Evolutionary conservation across 768 basidiomycete species (phyloP).

Genomic region (Leccinum obscurum): DNA sequence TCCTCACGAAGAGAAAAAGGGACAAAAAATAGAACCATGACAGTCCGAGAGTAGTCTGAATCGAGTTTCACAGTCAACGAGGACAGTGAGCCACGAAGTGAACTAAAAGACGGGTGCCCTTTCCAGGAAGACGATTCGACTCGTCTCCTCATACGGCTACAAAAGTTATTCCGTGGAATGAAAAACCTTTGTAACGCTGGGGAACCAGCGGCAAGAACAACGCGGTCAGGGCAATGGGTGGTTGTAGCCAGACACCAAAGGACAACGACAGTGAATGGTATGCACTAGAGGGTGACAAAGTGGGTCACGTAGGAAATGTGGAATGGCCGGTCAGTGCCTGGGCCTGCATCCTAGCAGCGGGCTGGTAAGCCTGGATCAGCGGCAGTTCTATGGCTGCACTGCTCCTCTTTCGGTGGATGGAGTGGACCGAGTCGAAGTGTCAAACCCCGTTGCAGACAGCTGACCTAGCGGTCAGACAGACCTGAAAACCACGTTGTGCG

Average conservation of each 20-base stretch:
- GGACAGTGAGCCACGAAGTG: constrained; percentile 28
- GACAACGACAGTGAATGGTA: not conserved
- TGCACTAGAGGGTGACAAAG: constrained; percentile 12
- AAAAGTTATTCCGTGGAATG: not conserved
- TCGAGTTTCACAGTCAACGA: constrained; percentile 28
- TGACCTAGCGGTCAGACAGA: rapidly evolving
- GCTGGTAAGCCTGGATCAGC: not conserved
- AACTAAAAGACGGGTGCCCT: constrained; percentile 25
- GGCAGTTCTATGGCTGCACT: not conserved
- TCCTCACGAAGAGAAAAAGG: constrained; percentile 19
- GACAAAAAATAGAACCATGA: constrained; percentile 8
- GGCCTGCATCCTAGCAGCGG: not conserved
- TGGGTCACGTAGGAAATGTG: not conserved
- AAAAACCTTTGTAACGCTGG: constrained; percentile 7
- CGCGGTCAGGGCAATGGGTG: not conserved
- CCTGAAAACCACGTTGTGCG: constrained; percentile 9
- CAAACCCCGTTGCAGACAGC: constrained; percentile 5
- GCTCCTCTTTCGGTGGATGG: constrained; percentile 3
- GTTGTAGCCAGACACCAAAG: not conserved
- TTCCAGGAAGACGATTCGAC: not conserved
- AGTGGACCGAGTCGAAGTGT: not conserved
- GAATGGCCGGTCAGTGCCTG: no score
- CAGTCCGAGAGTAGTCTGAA: constrained; percentile 37
- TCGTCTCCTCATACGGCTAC: constrained; percentile 21
- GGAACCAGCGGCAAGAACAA: constrained; percentile 11